Conservation (phyloP, 139 green algal species). For the Volvox africanus region DNA sequence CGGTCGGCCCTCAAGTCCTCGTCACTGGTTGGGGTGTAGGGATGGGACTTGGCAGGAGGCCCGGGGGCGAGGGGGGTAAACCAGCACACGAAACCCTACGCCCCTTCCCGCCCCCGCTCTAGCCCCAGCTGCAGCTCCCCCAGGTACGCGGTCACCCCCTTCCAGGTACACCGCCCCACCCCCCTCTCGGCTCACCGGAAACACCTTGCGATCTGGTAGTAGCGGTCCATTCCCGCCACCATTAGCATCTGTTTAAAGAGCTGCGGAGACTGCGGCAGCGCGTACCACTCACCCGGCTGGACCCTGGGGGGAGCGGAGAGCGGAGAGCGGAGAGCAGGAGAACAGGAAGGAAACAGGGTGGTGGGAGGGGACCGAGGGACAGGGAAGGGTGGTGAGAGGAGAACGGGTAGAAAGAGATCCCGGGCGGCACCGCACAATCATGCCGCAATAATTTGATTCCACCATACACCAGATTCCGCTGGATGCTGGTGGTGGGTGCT, state of each 20-base stretch:
- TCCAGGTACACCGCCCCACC: not conserved
- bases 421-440: no score
- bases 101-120: not conserved
- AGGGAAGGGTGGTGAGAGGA: not conserved
- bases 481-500: no score
- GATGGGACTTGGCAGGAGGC: not conserved
- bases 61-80: not conserved
- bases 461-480: no score
- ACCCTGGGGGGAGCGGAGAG: slow-evolving; percentile 44
- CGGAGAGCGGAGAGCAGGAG: not conserved
- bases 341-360: not conserved
- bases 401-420: no score
- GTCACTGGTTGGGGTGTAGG: slow-evolving; percentile 69
- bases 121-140: not conserved
- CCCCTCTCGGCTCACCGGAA: slow-evolving; percentile 71
- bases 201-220: slow-evolving; percentile 96
- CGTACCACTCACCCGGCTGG: slow-evolving; percentile 90
- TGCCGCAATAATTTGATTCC: no score
- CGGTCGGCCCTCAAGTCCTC: slow-evolving; percentile 95
- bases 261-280: slow-evolving; percentile 97
- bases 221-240: slow-evolving; percentile 95
- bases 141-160: not conserved
- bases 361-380: no score
- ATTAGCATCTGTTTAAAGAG: slow-evolving; percentile 99
- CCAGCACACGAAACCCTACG: no score